Base-by-base conservation (phyloP, 2,329 filamentous ascomycete species). In the Stenocarpella maydis region DNA sequence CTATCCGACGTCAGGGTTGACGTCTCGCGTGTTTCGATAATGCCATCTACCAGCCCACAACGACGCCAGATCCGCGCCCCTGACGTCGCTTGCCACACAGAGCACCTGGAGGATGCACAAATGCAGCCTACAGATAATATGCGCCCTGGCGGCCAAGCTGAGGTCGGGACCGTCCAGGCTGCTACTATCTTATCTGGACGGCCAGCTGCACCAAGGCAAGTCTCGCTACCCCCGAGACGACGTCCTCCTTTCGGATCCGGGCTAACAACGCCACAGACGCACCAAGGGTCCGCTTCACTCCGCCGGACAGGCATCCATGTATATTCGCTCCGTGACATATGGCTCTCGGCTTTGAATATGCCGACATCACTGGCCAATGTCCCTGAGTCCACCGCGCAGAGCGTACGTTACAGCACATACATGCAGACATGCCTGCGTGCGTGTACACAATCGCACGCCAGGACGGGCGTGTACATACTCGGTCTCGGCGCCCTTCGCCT, bases 11-110 rank as follows among this genome's bases (percentile, higher is more conserved):
- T 67, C 65, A 67, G 65, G 50, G 64, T 67, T 67, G 64, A 67
- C 64, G 64, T 58, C 61, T 65, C 45, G 45, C 61, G 49, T 34
- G 39, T 67, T 67, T 55, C 64, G 52, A 67, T 41, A 39, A 37
- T 47, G 19, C 24, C 17, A 26, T 45, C 39, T 15, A 67, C 52
- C 37, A 67, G 52, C 28, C 65, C 43, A 49, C 52, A 10, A 50
- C 45, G 47, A 58, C 52, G 31, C 24, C 43, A 24, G 28, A 67
- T 50, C 39, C 43, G 52, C 65, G 41, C 41, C 28, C 43, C 58
- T 67, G 65, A 67, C 65, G 65, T 67, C 65, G 65, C 47, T 67
- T 21, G 65, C 52, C 65, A 67, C 52, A 45, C 34, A 34, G n/a
- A 45, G 19, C 55, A 61, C 39, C 17, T 10, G 34, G 6, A 37